phyloP scores from a whole-genome alignment of 352 stramenopile genomes.

The Globisporangium splendens region DNA sequence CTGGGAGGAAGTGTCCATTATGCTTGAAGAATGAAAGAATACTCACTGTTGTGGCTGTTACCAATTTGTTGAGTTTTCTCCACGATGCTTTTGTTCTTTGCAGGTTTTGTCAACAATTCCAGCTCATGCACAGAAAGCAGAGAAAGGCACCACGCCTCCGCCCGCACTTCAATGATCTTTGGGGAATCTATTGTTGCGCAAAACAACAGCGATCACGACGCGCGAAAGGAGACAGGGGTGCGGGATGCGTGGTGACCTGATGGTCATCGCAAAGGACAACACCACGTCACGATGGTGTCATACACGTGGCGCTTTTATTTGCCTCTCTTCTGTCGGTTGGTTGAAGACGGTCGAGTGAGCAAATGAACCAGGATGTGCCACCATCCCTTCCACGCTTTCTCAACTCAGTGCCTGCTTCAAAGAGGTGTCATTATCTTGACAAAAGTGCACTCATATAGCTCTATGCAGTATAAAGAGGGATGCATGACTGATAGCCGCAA shows the following conservation, averaged over 20 bases:
- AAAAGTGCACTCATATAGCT: too few species aligned
- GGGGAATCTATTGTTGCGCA: background rate
- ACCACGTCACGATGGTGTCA: constrained; percentile 13
- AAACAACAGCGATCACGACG: background rate
- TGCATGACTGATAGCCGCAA: too few species aligned
- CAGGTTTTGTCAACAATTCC: background rate
- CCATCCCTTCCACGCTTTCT: background rate
- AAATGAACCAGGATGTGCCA: background rate
- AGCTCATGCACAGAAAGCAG: too few species aligned
- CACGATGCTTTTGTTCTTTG: background rate
- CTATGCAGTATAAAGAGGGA: too few species aligned
- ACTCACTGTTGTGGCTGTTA: background rate
- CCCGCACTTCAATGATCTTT: background rate
- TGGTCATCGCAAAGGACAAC: constrained; percentile 2
- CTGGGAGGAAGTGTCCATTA: background rate
- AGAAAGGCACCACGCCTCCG: too few species aligned
- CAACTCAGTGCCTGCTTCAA: too few species aligned
- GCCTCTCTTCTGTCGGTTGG: background rate
- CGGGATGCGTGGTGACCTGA: constrained; percentile 4
- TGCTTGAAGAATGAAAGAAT: background rate
- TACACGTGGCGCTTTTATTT: constrained; percentile 10
- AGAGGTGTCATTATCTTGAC: too few species aligned
- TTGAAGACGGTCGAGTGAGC: background rate
- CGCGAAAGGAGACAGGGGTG: background rate
- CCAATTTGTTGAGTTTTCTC: background rate